phyloP scores from a whole-genome alignment of 768 basidiomycete genomes.

The Psilocybe cubensis region DNA sequence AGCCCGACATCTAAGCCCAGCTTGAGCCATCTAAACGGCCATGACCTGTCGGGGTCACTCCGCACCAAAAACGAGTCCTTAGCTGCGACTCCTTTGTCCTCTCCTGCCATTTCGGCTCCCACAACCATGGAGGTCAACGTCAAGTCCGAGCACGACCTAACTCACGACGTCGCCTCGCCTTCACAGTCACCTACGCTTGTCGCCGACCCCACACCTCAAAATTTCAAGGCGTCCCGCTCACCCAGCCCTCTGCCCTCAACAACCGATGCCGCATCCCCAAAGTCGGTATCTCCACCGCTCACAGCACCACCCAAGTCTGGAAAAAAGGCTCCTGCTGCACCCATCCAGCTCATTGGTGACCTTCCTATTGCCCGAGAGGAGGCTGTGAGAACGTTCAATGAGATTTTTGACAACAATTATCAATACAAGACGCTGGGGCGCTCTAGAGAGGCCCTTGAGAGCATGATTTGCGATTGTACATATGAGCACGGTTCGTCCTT shows the following conservation, averaged over 20 bases:
- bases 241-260: conserved; percentile 37
- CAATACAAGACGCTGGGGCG: conserved; percentile 87
- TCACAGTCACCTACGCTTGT: conserved; percentile 41
- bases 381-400: conserved; percentile 72
- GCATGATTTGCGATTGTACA: conserved; percentile 93
- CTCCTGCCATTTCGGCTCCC: conserved; percentile 26
- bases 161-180: conserved; percentile 32
- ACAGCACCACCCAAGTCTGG: conserved; percentile 27
- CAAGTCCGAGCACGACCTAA: conserved; percentile 33
- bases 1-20: conserved; percentile 21
- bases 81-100: conserved; percentile 26
- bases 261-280: conserved; percentile 36
- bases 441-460: conserved; percentile 87
- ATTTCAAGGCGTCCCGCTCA: conserved; percentile 35
- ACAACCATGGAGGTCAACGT: conserved; percentile 33
- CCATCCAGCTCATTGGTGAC: conserved; percentile 76
- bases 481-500: conserved; percentile 78
- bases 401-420: conserved; percentile 81
- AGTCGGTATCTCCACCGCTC: conserved; percentile 44
- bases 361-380: conserved; percentile 77
- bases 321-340: conserved; percentile 39
- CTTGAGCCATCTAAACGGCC: conserved; percentile 19
- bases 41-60: conserved; percentile 34
- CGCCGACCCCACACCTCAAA: conserved; percentile 33
- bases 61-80: conserved; percentile 34